Base-by-base conservation (phyloP, 2,329 filamentous ascomycete genomes). In the Alternaria dauci region DNA sequence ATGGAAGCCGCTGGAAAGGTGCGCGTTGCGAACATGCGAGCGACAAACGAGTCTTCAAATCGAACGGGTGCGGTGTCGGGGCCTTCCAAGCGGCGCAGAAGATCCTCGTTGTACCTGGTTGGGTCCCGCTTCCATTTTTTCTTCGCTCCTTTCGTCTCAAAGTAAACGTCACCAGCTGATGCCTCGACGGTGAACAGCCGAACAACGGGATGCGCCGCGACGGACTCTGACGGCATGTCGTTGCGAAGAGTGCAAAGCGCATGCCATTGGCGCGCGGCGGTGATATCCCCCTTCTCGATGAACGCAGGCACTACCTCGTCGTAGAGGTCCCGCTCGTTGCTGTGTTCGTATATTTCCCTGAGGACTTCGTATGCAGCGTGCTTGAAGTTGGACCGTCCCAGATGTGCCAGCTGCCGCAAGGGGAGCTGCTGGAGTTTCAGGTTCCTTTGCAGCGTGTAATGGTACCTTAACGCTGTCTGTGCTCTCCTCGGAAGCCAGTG, bases 21-120 rank as follows among this genome's bases (percentile, higher is more conserved):
- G 58, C 84, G 89, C 2, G 89, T 91, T 9, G 93, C 93, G 74
- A 97, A 94, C 81, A 93, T 88, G 64, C 89, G 87, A n/a, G 93
- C 91, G 18, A 91, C 90, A 30, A 96, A 85, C 0, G 82, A 79
- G 75, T 95, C 92, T 70, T 79, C 76, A 47, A 84, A 76, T 39
- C 79, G 74, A 38, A 82, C 81, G n/a, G 79, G 78, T 32, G 78
- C 79, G 54, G 80, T 79, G 28, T 81, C 79, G 36, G 80, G 78
- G 16, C 81, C 81, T 8, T 76, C 59, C 18, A 81, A 65, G 16
- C 71, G 70, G 18, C 68, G 76, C 72, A 79, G 69, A 5, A 75
- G 71, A 9, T 75, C 67, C 25, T 75, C 60, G 47, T 76, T 72
- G 58, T 73, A 69, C 54, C 56, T 70, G 12, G 56, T 58, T 18